Evolutionary conservation across 805 yeast genomes (phyloP).

Genomic region (Yamadazyma laniorum): DNA sequence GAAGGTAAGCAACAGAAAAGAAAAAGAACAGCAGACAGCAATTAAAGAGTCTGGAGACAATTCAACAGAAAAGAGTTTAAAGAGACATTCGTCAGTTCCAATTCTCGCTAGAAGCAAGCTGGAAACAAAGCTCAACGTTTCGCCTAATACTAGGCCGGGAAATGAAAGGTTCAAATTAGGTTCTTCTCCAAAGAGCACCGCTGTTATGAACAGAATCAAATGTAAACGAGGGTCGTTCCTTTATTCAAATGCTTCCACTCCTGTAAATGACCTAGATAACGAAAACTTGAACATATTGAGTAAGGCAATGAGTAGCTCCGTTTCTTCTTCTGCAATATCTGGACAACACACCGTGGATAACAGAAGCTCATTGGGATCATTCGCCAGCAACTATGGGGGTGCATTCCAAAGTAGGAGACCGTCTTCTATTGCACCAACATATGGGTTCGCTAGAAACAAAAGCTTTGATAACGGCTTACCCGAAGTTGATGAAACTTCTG

Average conservation of each 20-base stretch:
- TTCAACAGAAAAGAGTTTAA: background rate
- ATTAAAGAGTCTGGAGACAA: background rate
- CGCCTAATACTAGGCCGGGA: background rate
- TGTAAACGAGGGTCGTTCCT: conserved; percentile 6
- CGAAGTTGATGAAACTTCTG: conserved; percentile 13
- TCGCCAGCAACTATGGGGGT: conserved; percentile 11
- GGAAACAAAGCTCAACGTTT: background rate
- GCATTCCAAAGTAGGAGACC: conserved; percentile 19
- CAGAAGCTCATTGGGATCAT: conserved; percentile 13
- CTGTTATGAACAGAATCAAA: conserved; percentile 6
- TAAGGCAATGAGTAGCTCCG: conserved; percentile 15
- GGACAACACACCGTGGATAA: conserved; percentile 10
- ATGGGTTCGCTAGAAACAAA: conserved; percentile 15
- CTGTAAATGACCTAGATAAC: conserved; percentile 31
- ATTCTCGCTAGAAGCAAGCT: background rate
- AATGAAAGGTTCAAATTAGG: conserved; percentile 1
- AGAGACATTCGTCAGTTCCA: conserved; percentile 5
- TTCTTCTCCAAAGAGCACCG: conserved; percentile 10
- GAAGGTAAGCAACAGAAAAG: background rate
- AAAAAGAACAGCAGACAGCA: background rate
- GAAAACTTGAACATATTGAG: conserved; percentile 28
- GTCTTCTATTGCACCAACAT: conserved; percentile 19
- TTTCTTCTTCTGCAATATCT: conserved; percentile 16
- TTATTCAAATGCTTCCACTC: background rate
- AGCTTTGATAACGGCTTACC: conserved; percentile 11